A percentile compares a stretch with the other conserved stretches of the same genome.
phyloP scores from a whole-genome alignment of 495 filamentous ascomycete genomes.

The Amphirosellinia nigrospora region DNA sequence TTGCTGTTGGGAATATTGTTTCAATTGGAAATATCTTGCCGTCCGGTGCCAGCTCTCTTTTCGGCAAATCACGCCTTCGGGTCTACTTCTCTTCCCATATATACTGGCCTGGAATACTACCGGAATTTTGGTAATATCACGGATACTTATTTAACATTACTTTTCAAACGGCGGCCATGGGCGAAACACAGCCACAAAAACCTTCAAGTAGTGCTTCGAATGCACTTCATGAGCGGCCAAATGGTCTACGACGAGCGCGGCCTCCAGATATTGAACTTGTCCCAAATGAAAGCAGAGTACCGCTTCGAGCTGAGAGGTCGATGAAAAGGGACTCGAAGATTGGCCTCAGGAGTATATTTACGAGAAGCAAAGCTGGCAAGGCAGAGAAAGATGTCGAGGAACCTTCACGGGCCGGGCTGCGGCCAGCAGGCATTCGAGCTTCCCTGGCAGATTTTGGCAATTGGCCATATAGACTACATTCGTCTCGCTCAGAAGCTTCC shows the following conservation, averaged over 20 bases:
- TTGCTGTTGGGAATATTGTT: neutral
- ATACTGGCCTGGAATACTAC: neutral
- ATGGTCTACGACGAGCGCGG: slow-evolving; percentile 33
- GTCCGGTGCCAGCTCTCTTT: neutral
- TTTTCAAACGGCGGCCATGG: neutral
- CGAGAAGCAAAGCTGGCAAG: slow-evolving; percentile 42
- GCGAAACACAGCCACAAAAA: neutral
- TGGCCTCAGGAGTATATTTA: slow-evolving; percentile 57
- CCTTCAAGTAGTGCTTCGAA: slow-evolving; percentile 29
- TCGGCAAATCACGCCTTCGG: neutral
- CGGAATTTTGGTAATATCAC: neutral
- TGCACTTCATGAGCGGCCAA: slow-evolving; percentile 32
- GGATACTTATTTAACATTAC: neutral
- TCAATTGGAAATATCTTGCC: neutral
- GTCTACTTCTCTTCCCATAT: neutral
- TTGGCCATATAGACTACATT: slow-evolving; percentile 48
- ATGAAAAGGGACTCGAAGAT: slow-evolving; percentile 53
- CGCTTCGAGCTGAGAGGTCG: slow-evolving; percentile 32
- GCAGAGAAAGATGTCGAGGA: slow-evolving; percentile 36
- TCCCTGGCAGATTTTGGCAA: slow-evolving; percentile 52
- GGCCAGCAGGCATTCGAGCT: slow-evolving; percentile 45
- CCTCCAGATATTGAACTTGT: slow-evolving; percentile 34
- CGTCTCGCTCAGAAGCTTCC: slow-evolving; percentile 48
- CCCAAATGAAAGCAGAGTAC: slow-evolving; percentile 30
- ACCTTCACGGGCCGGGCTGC: slow-evolving; percentile 33